phyloP scores from a whole-genome alignment of 2,329 filamentous ascomycete species.

The Talaromyces islandicus region DNA sequence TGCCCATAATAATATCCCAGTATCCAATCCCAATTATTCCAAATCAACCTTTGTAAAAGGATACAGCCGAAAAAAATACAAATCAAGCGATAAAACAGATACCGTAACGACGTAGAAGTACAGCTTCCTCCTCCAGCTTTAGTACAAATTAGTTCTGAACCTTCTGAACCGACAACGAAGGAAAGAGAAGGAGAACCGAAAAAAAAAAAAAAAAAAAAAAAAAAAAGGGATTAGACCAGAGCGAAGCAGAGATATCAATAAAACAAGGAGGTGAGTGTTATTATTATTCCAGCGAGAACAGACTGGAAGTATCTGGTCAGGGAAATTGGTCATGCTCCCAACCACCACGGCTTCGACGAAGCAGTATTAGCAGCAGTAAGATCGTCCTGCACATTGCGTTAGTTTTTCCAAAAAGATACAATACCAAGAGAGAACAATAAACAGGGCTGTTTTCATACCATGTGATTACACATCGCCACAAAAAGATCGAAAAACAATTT shows the following conservation, averaged over 20 bases:
- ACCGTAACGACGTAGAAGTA: neutral
- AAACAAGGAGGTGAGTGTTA: neutral
- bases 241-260: neutral
- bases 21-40: neutral
- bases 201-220: neutral
- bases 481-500: slow-evolving; percentile 91
- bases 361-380: slow-evolving; percentile 2
- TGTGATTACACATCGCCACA: slow-evolving; percentile 86
- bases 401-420: slow-evolving; percentile 4
- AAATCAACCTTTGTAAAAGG: neutral
- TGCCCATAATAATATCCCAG: neutral
- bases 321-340: neutral
- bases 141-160: neutral
- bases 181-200: no score
- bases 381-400: slow-evolving; percentile 17
- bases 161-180: neutral
- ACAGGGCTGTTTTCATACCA: slow-evolving; percentile 46
- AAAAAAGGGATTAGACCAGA: neutral
- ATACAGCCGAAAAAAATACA: neutral
- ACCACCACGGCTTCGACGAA: slow-evolving; percentile 14
- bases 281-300: neutral
- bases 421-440: slow-evolving; percentile 26
- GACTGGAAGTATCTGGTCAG: slow-evolving; percentile 11
- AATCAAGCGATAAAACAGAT: neutral
- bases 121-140: neutral